phyloP scores from a whole-genome alignment of 75 land plant genomes.

The Ceratopteris richardii region DNA sequence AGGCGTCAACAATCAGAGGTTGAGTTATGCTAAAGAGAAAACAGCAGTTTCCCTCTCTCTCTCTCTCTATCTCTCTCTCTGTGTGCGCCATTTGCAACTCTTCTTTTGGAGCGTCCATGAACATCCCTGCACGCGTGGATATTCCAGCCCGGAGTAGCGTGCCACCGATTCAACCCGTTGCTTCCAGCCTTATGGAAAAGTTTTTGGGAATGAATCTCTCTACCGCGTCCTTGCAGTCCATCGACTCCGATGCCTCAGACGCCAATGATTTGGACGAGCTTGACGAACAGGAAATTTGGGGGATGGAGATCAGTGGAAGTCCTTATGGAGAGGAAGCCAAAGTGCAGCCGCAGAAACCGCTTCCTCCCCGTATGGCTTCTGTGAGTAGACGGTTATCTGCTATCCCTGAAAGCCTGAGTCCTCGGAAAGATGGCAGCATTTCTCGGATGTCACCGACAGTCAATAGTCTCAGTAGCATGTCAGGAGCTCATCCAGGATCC shows the following conservation, averaged over 20 bases:
- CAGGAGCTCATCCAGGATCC: background rate
- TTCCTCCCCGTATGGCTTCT: background rate
- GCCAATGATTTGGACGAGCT: constrained; percentile 4
- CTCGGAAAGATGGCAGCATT: background rate
- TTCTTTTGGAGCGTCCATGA: no score
- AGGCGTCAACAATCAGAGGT: no score
- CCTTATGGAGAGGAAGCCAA: background rate
- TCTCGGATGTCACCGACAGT: background rate
- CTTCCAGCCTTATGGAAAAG: constrained; percentile 1
- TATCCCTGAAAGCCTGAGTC: background rate
- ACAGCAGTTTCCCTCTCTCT: no score
- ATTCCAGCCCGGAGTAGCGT: no score
- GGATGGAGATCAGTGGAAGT: background rate
- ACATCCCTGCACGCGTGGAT: no score
- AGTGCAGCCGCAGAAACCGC: background rate
- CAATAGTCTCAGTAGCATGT: background rate
- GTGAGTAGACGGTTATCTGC: background rate
- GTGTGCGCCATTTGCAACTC: no score
- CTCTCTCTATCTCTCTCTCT: no score
- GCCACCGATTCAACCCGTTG: background rate
- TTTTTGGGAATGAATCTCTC: background rate
- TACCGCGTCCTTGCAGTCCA: constrained; percentile 1
- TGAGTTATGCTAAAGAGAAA: no score
- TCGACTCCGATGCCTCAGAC: constrained; percentile 2
- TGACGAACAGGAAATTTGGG: constrained; percentile 5